Conservation (phyloP, 345 rosid genomes). For the Rhodamnia argentea region DNA sequence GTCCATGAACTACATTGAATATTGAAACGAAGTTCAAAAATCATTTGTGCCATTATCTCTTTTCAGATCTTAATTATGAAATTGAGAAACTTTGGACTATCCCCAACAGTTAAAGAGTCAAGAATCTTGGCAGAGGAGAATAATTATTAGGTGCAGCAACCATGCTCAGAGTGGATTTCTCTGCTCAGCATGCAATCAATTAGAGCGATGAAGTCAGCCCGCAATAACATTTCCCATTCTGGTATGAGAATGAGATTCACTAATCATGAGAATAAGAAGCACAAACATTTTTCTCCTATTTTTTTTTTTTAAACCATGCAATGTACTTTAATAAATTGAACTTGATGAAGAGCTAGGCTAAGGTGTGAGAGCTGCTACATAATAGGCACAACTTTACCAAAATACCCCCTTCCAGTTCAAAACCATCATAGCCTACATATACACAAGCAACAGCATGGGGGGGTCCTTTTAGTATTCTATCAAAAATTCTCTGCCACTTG, state of each 20-base stretch:
- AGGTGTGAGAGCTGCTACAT: background rate
- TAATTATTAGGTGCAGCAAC: background rate
- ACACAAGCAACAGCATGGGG: background rate
- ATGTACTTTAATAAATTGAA: background rate
- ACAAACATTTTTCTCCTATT: background rate
- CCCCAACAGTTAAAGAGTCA: background rate
- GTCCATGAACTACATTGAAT: too few relatives aligned
- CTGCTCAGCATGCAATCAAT: background rate
- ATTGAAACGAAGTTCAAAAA: too few relatives aligned
- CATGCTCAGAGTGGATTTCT: background rate
- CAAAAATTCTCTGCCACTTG: background rate
- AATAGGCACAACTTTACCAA: background rate
- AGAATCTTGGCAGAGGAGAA: background rate
- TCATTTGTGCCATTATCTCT: too few relatives aligned
- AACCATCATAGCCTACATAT: background rate
- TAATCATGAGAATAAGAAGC: background rate
- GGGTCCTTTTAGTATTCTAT: background rate
- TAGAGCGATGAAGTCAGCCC: background rate
- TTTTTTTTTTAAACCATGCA: background rate
- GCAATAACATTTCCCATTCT: background rate
- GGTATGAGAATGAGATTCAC: background rate
- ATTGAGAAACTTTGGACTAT: background rate
- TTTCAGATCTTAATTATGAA: background rate
- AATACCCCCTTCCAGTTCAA: background rate
- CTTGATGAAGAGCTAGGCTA: background rate